Evolutionary conservation across 108 stramenopile genomes (phyloP).

Genomic region (Schizochytrium sp.): DNA sequence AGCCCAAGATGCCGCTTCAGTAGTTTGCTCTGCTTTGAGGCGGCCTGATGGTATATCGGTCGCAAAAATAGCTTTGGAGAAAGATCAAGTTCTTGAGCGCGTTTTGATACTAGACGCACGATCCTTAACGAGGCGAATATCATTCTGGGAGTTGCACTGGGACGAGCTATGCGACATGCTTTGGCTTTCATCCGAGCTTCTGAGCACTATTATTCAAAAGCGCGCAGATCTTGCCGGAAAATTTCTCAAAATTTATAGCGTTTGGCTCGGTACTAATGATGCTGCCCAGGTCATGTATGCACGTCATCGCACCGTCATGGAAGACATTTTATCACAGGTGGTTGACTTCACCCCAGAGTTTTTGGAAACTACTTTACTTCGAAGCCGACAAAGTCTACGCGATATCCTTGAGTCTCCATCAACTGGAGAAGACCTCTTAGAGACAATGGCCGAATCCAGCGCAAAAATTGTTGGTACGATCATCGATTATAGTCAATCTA

Average conservation of each 20-base stretch:
- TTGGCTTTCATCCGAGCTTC: slow-evolving; percentile 37
- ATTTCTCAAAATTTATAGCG: neutral
- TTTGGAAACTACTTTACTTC: neutral
- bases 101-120: neutral
- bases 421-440: slow-evolving; percentile 26
- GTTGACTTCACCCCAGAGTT: neutral
- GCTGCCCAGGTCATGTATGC: neutral
- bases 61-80: neutral
- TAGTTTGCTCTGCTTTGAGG: neutral
- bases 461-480: slow-evolving; percentile 31
- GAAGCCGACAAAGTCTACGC: neutral
- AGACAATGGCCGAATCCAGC: slow-evolving; percentile 11
- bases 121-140: neutral
- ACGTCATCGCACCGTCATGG: slow-evolving; percentile 10
- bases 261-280: neutral
- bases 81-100: neutral
- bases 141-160: slow-evolving; percentile 54
- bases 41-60: slow-evolving; percentile 7
- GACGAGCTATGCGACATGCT: neutral
- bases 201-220: neutral
- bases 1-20: neutral
- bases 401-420: slow-evolving; percentile 12
- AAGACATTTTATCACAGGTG: slow-evolving; percentile 2
- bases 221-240: slow-evolving; percentile 7
- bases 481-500: slow-evolving; percentile 14